Evolutionary conservation across 2,329 filamentous ascomycete genomes (phyloP).

Genomic region (Dactylella cylindrospora): DNA sequence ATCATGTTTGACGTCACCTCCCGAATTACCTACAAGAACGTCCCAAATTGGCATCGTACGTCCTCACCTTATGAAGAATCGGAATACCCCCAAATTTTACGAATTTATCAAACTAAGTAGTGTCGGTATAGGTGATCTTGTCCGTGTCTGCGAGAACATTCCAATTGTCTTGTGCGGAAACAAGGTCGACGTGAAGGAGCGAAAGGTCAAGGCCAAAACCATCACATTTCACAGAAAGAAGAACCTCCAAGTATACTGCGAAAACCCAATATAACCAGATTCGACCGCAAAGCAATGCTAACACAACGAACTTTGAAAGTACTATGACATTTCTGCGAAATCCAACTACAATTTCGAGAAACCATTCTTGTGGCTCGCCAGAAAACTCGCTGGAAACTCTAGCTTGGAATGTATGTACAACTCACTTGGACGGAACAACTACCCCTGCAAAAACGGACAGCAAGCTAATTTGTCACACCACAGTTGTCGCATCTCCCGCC

Average conservation of each 20-base stretch:
- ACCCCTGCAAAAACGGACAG: too few species aligned
- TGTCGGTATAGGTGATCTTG: slow-evolving; percentile 73
- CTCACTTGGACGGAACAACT: not conserved
- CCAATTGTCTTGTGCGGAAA: slow-evolving; percentile 97
- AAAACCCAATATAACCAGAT: too few species aligned
- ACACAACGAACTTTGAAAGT: slow-evolving; percentile 53
- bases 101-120: slow-evolving; percentile 17
- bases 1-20: slow-evolving; percentile 99
- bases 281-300: too few species aligned
- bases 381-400: slow-evolving; percentile 96
- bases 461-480: not conserved
- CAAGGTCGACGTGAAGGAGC: slow-evolving; percentile 99
- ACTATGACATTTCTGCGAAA: slow-evolving; percentile 99
- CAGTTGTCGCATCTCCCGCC: slow-evolving; percentile 88
- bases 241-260: slow-evolving; percentile 71
- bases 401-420: slow-evolving; percentile 64
- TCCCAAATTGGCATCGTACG: slow-evolving; percentile 99
- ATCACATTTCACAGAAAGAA: slow-evolving; percentile 99
- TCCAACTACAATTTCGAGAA: slow-evolving; percentile 99
- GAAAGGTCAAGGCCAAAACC: slow-evolving; percentile 99
- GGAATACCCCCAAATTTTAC: not conserved
- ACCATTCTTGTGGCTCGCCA: slow-evolving; percentile 98
- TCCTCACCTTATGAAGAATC: too few species aligned
- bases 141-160: slow-evolving; percentile 99
- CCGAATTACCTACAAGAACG: slow-evolving; percentile 99